Percentiles rank a stretch among this genome's conserved stretches.
phyloP scores from a whole-genome alignment of 2,329 filamentous ascomycete species.

The Hypocreales sp. region DNA sequence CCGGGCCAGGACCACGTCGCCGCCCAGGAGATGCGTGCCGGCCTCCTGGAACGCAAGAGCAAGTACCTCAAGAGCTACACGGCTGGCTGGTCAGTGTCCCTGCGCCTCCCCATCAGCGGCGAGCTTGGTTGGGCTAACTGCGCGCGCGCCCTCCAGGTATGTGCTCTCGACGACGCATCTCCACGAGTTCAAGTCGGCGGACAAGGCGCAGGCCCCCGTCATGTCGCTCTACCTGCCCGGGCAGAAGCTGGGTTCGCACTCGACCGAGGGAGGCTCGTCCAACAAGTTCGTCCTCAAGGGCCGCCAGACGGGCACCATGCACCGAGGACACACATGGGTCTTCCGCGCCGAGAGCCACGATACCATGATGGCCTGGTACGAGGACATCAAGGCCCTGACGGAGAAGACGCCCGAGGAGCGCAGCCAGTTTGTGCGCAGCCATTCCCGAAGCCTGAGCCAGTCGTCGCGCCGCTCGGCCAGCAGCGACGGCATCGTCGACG shows the following conservation, averaged over 20 bases:
- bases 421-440: constrained; percentile 70
- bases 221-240: constrained; percentile 95
- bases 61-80: constrained; percentile 98
- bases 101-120: background rate
- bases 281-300: constrained; percentile 98
- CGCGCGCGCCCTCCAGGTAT: constrained; percentile 46
- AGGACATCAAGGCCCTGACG: constrained; percentile 79
- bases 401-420: constrained; percentile 81
- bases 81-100: constrained; percentile 61
- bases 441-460: constrained; percentile 64
- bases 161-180: constrained; percentile 91
- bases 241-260: constrained; percentile 89
- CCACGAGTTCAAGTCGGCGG: constrained; percentile 97
- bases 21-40: constrained; percentile 70
- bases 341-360: constrained; percentile 64
- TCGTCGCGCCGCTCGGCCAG: constrained; percentile 46
- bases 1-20: constrained; percentile 78
- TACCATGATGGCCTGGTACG: constrained; percentile 94
- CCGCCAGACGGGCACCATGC: constrained; percentile 82
- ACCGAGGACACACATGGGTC: constrained; percentile 63
- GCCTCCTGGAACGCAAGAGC: constrained; percentile 91
- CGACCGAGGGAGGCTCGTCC: constrained; percentile 64
- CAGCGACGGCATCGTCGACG: constrained; percentile 67
- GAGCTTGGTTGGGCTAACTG: background rate
- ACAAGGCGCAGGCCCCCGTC: constrained; percentile 77